Conservation (phyloP, 202 grass and related monocot genomes). For the Thinopyrum obtusiflorum region DNA sequence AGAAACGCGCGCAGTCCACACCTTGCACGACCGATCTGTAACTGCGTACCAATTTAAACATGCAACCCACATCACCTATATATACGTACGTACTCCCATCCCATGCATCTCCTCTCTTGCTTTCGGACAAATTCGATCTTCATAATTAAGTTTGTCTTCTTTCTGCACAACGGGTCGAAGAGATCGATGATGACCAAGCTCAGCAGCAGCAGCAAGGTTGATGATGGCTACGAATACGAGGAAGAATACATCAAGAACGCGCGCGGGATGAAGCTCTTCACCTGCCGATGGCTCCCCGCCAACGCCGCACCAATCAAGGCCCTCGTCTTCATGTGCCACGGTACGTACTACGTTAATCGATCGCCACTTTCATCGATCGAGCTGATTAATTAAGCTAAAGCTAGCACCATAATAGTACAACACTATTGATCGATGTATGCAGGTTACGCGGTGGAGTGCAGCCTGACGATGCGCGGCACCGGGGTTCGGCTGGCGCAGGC, state of each 20-base stretch:
- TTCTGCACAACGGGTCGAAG: not conserved
- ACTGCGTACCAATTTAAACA: not conserved
- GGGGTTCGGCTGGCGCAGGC: conserved; percentile 8
- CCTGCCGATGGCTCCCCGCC: conserved; percentile 15
- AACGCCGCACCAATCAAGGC: not conserved
- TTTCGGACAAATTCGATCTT: not conserved
- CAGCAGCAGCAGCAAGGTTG: not conserved
- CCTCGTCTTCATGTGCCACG: conserved; percentile 22
- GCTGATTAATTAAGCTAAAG: too few species aligned
- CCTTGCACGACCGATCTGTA: not conserved
- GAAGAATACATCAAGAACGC: conserved; percentile 8
- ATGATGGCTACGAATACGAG: not conserved
- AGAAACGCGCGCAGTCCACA: not conserved
- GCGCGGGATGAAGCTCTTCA: not conserved
- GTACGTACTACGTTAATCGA: not conserved
- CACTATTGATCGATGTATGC: not conserved
- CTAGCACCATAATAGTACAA: too few species aligned
- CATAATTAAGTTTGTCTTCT: not conserved
- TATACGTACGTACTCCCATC: not conserved
- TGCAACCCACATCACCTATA: not conserved
- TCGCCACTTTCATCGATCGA: not conserved
- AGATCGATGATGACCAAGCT: not conserved
- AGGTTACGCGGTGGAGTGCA: conserved; percentile 21
- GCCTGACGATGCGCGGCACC: conserved; percentile 16
- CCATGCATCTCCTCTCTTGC: too few species aligned